Base-by-base conservation (phyloP, 1,284 basidiomycete species). In the Ustilago trichophora region DNA sequence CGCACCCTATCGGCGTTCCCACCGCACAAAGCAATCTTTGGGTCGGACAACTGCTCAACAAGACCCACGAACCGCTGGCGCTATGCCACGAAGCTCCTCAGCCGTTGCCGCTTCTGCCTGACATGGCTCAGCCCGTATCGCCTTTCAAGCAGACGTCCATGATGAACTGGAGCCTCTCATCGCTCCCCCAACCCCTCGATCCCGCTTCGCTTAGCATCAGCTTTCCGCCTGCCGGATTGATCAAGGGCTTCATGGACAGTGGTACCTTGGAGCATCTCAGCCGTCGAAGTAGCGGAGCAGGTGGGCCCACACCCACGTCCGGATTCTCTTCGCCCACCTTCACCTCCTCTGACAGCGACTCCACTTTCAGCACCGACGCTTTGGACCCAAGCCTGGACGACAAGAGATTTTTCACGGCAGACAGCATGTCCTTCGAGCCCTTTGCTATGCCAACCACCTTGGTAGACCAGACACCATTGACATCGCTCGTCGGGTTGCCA, bases 131-230 rank as follows among this genome's bases (percentile, higher is more conserved):
- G 42, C 55, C 58, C 2, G 53, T 68, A 9, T 69, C 66, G 19
- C 66, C 66, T 0, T 69, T 69, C 66, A 69, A 69, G 50, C 43
- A 57, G 37, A 58, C 59, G 12, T 54, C 55, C 6, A 58, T 69
- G 54, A 63, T 63, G 54, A 51, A 55, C 44, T 58, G 58, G 58
- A 58, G 33, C 43, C 42, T 53, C n/a, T 46, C 58, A 2, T 45
- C 65, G 35, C 38, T 50, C 4, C 50, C 63, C 5, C n/a, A 42
- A 34, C 52, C 56, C 16, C 22, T 64, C 21, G 60, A 64, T 22
- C 44, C 60, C 2, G 22, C 53, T 2, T 40, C 60, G 19, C 49
- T 57, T 26, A 40, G 31, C 31, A 50, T 58, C 19, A 32, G 45
- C 22, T 50, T 54, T 12, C 18, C 54, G 4, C 3, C 45, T 0